A percentile compares a stretch with the other conserved stretches of the same genome.
phyloP scores from a whole-genome alignment of 164 flowering plant species.

The Vitis rupestris region DNA sequence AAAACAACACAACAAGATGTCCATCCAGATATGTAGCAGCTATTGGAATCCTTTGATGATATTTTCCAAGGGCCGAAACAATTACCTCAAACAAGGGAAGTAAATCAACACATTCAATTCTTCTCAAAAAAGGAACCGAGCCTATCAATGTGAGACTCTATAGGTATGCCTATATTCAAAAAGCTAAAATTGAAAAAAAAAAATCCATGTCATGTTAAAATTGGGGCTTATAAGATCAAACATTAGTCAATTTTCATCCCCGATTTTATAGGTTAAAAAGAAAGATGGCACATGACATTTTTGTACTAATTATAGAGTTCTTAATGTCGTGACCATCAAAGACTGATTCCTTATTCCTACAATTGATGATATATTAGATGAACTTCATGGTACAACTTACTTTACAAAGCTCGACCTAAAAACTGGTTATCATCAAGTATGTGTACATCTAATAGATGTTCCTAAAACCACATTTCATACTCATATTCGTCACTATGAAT shows the following conservation, averaged over 20 bases:
- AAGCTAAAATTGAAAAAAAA: constrained; percentile 7
- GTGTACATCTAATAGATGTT: neutral
- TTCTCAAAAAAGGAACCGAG: neutral
- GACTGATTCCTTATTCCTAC: neutral
- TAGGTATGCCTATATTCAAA: constrained; percentile 12
- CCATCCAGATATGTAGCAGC: too few species aligned
- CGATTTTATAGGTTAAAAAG: constrained; percentile 8
- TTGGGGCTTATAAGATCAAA: neutral
- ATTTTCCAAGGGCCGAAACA: too few species aligned
- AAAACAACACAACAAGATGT: too few species aligned
- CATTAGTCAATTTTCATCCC: constrained; percentile 1
- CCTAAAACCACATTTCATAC: neutral
- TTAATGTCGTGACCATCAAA: neutral
- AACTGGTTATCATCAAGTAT: neutral
- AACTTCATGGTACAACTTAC: neutral
- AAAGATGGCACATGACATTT: too few species aligned
- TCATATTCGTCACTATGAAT: constrained; percentile 12
- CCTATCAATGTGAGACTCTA: constrained; percentile 12
- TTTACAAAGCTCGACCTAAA: too few species aligned
- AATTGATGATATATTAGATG: neutral
- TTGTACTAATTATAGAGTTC: neutral
- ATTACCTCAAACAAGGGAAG: too few species aligned
- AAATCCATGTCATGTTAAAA: neutral
- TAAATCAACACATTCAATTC: constrained; percentile 1
- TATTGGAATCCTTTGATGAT: too few species aligned